phyloP scores from a whole-genome alignment of 176 grass and related monocot species.

The Eleusine indica region DNA sequence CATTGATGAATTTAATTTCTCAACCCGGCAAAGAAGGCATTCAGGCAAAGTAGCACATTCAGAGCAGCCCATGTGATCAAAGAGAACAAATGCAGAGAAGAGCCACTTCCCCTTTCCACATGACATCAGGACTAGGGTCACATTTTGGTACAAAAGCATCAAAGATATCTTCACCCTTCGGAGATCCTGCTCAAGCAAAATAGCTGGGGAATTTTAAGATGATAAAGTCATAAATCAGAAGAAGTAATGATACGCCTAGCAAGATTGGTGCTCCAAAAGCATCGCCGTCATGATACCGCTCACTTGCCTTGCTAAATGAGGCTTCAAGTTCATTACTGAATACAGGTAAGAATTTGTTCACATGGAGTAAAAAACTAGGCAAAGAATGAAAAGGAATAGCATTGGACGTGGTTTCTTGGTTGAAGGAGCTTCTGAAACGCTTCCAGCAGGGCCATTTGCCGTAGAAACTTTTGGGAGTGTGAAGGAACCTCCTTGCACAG shows the following conservation, averaged over 20 bases:
- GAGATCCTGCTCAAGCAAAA: not conserved
- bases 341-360: conserved; percentile 19
- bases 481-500: conserved; percentile 55
- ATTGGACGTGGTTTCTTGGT: conserved; percentile 18
- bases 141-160: conserved; percentile 13
- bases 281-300: conserved; percentile 32
- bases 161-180: conserved; percentile 4
- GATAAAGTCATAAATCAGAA: conserved; percentile 9
- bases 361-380: conserved; percentile 29
- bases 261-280: conserved; percentile 46
- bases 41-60: conserved; percentile 14
- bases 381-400: conserved; percentile 35
- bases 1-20: not conserved
- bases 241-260: conserved; percentile 24
- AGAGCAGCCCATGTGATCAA: conserved; percentile 11
- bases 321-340: conserved; percentile 12
- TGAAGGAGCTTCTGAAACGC: conserved; percentile 48
- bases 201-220: not conserved
- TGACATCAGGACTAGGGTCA: not conserved
- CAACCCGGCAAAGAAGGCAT: conserved; percentile 1
- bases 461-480: conserved; percentile 52
- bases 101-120: conserved; percentile 26
- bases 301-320: conserved; percentile 28
- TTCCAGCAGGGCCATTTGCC: conserved; percentile 60
- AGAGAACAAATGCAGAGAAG: not conserved